Conservation (phyloP, 2,329 filamentous ascomycete genomes). For the Diaporthe humulicola region DNA sequence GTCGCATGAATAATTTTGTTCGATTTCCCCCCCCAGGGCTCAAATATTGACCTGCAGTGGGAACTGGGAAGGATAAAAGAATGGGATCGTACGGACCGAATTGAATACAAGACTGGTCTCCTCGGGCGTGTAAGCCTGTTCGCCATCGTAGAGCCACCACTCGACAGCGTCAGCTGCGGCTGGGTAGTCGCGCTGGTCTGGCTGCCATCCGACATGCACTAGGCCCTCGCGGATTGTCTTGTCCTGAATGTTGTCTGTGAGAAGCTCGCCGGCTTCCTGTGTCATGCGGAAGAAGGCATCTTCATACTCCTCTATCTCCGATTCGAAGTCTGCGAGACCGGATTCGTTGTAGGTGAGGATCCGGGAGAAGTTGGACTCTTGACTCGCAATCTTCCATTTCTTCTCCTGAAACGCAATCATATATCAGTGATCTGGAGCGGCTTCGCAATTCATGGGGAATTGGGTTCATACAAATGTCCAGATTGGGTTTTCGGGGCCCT, state of each 20-base stretch:
- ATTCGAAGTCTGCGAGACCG: not conserved
- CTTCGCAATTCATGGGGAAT: not conserved
- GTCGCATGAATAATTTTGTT: too few relatives aligned
- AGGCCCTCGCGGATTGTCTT: not conserved
- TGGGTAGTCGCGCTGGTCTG: not conserved
- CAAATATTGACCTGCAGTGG: not conserved
- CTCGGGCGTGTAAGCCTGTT: slow-evolving; percentile 1
- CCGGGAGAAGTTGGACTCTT: not conserved
- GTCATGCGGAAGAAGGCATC: not conserved
- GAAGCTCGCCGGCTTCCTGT: not conserved
- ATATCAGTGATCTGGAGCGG: not conserved
- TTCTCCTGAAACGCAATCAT: not conserved
- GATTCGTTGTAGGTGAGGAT: slow-evolving; percentile 14
- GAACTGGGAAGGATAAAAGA: too few relatives aligned
- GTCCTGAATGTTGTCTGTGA: slow-evolving; percentile 6
- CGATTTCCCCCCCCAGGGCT: too few relatives aligned
- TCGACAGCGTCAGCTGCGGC: not conserved
- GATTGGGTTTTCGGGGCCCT: slow-evolving; percentile 8
- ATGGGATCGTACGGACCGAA: not conserved
- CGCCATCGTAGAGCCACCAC: slow-evolving; percentile 6
- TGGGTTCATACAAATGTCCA: not conserved
- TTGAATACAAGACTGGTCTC: slow-evolving; percentile 16
- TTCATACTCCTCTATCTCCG: not conserved
- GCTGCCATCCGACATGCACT: not conserved
- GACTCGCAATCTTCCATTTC: slow-evolving; percentile 1